Base-by-base conservation (phyloP, 78 protist genomes). In the Capsaspora owczarzaki region DNA sequence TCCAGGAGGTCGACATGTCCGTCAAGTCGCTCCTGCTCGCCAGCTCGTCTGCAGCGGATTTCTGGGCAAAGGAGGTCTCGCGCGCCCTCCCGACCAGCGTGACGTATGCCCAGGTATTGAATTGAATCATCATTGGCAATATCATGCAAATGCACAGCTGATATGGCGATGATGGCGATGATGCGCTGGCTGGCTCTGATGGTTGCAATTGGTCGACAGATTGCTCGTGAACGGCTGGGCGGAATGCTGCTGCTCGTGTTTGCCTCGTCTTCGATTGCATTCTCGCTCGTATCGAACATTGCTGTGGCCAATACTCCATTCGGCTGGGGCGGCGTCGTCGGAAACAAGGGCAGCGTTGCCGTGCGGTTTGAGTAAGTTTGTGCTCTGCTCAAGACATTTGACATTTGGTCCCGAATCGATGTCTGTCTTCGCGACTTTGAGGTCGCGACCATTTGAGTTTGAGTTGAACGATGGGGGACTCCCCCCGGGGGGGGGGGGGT, bases 341-440 rank as follows among this genome's bases (percentile, higher is more conserved):
- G 79, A 3, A 74, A 74, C 79, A 74, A 74, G 61, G 79, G 79
- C 60, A n/a, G 56, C 41, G 79, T 37, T 1, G 79, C 16, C 42
- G 56, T 74, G 19, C 79, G 79, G 33, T 70, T 70, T 10, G 61
- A 53, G n/a, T 5, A 23, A 29, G 61, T 5, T 29, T 19, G 12
- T 19, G 12, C 61, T 6, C n/a, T n/a, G n/a, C n/a, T n/a, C n/a
- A n/a, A n/a, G n/a, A n/a, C n/a, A n/a, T n/a, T n/a, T n/a, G n/a
- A n/a, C n/a, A n/a, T n/a, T n/a, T n/a, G n/a, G n/a, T n/a, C n/a
- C n/a, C n/a, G n/a, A n/a, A n/a, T n/a, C n/a, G n/a, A n/a, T n/a
- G n/a, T n/a, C n/a, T n/a, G n/a, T n/a, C n/a, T n/a, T n/a, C n/a
- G n/a, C n/a, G n/a, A n/a, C n/a, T n/a, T n/a, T n/a, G n/a, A n/a